Evolutionary conservation across 768 basidiomycete genomes (phyloP).

Genomic region (Suillus alpinus): DNA sequence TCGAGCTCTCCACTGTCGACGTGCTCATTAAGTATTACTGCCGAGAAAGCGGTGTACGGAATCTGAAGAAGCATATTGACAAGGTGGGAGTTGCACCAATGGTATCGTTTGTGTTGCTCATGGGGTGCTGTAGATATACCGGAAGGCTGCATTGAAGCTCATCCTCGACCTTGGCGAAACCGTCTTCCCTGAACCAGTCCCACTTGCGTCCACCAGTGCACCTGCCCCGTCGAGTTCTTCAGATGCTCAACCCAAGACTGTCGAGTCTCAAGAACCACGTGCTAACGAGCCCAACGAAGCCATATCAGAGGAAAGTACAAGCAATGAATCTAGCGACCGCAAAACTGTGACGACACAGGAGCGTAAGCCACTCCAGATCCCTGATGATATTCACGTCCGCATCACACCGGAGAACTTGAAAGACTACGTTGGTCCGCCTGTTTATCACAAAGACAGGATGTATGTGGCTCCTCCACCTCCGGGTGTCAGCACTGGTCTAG

Average conservation of each 20-base stretch:
- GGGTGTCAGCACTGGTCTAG: conserved; percentile 92
- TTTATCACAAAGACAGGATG: conserved; percentile 94
- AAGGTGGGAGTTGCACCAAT: conserved; percentile 53
- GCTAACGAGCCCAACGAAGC: conserved; percentile 34
- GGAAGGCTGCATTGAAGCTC: conserved; percentile 91
- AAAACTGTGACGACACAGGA: conserved; percentile 72
- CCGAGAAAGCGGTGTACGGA: conserved; percentile 94
- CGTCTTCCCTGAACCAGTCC: conserved; percentile 67
- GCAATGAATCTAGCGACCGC: conserved; percentile 30
- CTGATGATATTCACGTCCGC: conserved; percentile 69
- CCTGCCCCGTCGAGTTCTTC: conserved; percentile 9
- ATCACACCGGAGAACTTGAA: conserved; percentile 88
- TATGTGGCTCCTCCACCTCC: conserved; percentile 79
- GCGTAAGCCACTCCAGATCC: conserved; percentile 79
- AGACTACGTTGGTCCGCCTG: conserved; percentile 94
- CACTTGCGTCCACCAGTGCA: conserved; percentile 17
- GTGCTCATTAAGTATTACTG: conserved; percentile 95
- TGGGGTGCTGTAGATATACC: conserved; percentile 69
- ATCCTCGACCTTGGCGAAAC: conserved; percentile 89
- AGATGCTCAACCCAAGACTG: conserved; percentile 30
- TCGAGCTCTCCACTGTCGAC: conserved; percentile 79
- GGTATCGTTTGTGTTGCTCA: neutral
- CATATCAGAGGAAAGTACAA: conserved; percentile 11
- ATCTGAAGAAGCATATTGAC: conserved; percentile 97
- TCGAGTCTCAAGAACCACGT: conserved; percentile 52